Percentiles rank a stretch among this genome's conserved stretches.
Conservation (phyloP, 176 grass and related monocot species). For the Oryza rufipogon region DNA sequence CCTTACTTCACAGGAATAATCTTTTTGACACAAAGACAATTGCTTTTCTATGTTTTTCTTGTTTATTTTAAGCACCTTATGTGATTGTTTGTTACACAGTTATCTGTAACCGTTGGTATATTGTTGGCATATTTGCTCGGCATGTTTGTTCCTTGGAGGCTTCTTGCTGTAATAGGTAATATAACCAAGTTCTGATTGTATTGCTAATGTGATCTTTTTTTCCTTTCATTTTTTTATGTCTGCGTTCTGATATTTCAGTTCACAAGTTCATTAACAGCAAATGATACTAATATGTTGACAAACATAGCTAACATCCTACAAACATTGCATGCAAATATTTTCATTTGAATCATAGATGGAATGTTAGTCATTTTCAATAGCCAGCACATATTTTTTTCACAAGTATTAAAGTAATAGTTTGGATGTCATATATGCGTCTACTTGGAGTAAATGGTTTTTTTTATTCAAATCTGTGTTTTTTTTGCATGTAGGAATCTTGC, state of each 20-base stretch:
- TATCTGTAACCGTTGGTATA: constrained; percentile 89
- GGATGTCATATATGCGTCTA: background rate
- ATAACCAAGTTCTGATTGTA: background rate
- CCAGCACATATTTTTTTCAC: background rate
- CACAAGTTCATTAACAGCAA: background rate
- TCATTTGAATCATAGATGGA: background rate
- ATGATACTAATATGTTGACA: background rate
- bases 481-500: constrained; percentile 67
- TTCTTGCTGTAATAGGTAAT: constrained; percentile 95
- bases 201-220: constrained; percentile 1
- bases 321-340: background rate
- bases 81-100: constrained; percentile 35
- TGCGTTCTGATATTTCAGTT: background rate
- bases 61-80: constrained; percentile 19
- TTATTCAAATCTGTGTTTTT: constrained; percentile 30
- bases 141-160: constrained; percentile 95
- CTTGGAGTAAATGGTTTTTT: background rate
- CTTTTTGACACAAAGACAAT: constrained; percentile 14
- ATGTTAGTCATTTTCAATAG: background rate
- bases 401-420: background rate
- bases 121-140: constrained; percentile 87
- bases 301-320: constrained; percentile 17
- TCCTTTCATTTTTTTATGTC: background rate
- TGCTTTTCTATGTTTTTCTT: background rate
- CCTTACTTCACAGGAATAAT: background rate